These are phyloP conservation scores for Pythium guiyangense DNA, from an alignment of 352 stramenopile species.

Conservation along the genomic window DNA sequence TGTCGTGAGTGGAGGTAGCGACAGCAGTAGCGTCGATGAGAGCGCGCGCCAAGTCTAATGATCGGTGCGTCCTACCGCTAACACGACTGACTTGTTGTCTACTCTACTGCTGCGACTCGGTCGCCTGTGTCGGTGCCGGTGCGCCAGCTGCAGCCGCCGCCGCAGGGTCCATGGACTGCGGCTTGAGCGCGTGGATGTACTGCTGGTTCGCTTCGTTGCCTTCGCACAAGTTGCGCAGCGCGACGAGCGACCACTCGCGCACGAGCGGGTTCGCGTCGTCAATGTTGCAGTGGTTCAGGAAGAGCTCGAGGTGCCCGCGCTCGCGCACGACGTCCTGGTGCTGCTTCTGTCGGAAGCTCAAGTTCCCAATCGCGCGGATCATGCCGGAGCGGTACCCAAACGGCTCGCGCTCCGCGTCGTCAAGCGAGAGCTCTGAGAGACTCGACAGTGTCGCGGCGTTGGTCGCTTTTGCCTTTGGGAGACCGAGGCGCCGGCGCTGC, in stretches of 20 bases:
- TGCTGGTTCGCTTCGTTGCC: constrained; percentile 71
- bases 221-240: constrained; percentile 86
- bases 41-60: too few species aligned
- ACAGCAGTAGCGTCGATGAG: background rate
- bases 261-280: constrained; percentile 86
- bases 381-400: constrained; percentile 70
- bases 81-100: background rate
- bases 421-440: too few species aligned
- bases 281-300: constrained; percentile 90
- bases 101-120: background rate
- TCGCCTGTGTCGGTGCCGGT: background rate
- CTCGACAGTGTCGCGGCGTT: constrained; percentile 10
- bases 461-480: background rate
- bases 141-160: background rate
- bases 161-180: constrained; percentile 33
- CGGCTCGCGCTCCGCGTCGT: constrained; percentile 22
- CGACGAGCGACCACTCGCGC: constrained; percentile 87
- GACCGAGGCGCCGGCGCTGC: constrained; percentile 29
- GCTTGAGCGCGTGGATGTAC: constrained; percentile 60
- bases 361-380: constrained; percentile 81
- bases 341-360: constrained; percentile 58
- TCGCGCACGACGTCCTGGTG: constrained; percentile 82
- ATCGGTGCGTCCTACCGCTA: background rate
- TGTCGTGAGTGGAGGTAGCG: background rate
- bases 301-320: constrained; percentile 62